Evolutionary conservation across 116 monocot species (phyloP).

Genomic region (Posidonia oceanica): DNA sequence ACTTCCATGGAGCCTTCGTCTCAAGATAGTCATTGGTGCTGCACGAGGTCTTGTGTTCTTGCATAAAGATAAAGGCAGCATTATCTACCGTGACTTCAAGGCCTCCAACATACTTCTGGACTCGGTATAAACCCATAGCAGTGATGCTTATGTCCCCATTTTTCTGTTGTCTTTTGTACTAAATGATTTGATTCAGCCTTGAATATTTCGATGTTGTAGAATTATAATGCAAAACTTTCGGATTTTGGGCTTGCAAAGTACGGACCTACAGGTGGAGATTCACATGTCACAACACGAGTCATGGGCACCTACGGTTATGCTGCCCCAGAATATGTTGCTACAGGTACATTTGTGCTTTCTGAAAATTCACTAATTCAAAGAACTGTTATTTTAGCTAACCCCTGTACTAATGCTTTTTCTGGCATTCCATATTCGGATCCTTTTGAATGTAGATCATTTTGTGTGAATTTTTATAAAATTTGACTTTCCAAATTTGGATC

Average conservation of each 20-base stretch:
- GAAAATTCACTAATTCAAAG: no score
- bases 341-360: conserved; percentile 15
- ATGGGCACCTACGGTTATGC: conserved; percentile 89
- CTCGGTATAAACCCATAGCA: conserved; percentile 17
- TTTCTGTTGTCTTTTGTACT: no score
- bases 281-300: conserved; percentile 54
- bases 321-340: conserved; percentile 76
- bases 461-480: no score
- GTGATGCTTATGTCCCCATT: background rate
- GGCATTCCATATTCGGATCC: no score
- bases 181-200: no score
- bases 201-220: conserved; percentile 7
- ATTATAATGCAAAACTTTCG: conserved; percentile 44
- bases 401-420: no score
- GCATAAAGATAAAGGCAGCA: conserved; percentile 45
- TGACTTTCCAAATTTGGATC: no score
- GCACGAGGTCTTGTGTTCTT: conserved; percentile 77
- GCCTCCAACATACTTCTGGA: conserved; percentile 84
- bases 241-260: conserved; percentile 63
- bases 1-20: conserved; percentile 53
- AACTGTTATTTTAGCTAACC: no score
- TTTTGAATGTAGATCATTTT: no score
- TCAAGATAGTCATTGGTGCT: conserved; percentile 64
- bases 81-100: conserved; percentile 89
- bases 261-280: conserved; percentile 29